These are phyloP conservation scores for Phialophora macrospora DNA, from an alignment of 2,329 filamentous ascomycete species.

Conservation along the genomic window DNA sequence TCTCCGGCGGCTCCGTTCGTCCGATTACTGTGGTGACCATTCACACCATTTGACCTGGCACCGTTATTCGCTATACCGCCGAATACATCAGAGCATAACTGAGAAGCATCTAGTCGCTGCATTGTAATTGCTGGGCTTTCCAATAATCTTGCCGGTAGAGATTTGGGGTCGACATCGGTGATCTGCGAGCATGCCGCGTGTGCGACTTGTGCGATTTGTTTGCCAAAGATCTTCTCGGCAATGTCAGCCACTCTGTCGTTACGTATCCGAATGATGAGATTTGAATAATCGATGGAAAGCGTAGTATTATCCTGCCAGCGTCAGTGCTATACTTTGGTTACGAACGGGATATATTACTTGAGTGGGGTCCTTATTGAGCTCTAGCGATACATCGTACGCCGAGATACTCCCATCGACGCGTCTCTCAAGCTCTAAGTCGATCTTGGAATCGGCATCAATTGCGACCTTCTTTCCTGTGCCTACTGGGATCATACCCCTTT, in stretches of 20 bases:
- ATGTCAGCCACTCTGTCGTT: slow-evolving; percentile 24
- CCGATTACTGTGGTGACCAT: slow-evolving; percentile 18
- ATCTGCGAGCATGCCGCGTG: slow-evolving; percentile 49
- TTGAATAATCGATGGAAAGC: slow-evolving; percentile 32
- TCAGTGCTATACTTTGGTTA: slow-evolving; percentile 15
- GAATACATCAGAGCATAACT: slow-evolving; percentile 17
- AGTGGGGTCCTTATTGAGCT: slow-evolving; percentile 12
- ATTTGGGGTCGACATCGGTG: slow-evolving; percentile 47
- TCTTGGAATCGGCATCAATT: slow-evolving; percentile 62
- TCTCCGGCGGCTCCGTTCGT: slow-evolving; percentile 18
- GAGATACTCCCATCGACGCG: slow-evolving; percentile 45
- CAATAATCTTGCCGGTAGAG: slow-evolving; percentile 12
- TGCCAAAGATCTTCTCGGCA: slow-evolving; percentile 29
- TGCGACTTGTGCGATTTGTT: slow-evolving; percentile 18
- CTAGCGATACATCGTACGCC: slow-evolving; percentile 17
- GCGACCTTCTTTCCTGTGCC: slow-evolving; percentile 68
- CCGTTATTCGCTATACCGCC: background rate
- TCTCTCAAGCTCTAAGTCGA: slow-evolving; percentile 59
- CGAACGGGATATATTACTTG: slow-evolving; percentile 10
- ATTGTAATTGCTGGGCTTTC: slow-evolving; percentile 7
- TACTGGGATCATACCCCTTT: slow-evolving; percentile 55
- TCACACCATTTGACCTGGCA: slow-evolving; percentile 3
- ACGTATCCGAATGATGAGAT: slow-evolving; percentile 26
- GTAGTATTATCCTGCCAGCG: slow-evolving; percentile 20
- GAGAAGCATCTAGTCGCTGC: slow-evolving; percentile 19